Evolutionary conservation across 2,329 filamentous ascomycete genomes (phyloP).

Genomic region (Aspergillus viridinutans): DNA sequence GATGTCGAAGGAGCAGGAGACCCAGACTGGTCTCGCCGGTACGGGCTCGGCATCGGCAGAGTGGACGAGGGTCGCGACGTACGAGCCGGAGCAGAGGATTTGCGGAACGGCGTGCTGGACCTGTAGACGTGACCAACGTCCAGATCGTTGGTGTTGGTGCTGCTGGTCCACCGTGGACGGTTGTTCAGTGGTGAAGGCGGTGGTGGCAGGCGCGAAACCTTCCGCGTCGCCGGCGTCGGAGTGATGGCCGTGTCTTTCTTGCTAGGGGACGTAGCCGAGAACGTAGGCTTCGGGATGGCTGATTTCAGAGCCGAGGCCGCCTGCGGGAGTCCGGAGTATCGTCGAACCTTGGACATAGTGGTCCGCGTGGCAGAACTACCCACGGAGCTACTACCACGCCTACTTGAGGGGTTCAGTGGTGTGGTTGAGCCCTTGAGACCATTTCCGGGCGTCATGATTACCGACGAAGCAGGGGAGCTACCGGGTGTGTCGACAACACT

Average conservation of each 20-base stretch:
- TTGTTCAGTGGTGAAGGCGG: constrained; percentile 44
- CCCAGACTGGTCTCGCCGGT: constrained; percentile 40
- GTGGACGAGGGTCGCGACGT: constrained; percentile 38
- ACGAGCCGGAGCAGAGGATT: constrained; percentile 26
- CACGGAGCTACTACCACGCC: constrained; percentile 47
- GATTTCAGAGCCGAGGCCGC: constrained; percentile 32
- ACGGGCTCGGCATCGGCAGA: constrained; percentile 38
- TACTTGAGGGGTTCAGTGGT: constrained; percentile 43
- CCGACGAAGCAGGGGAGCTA: constrained; percentile 66
- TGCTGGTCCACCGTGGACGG: constrained; percentile 69
- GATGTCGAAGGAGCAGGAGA: constrained; percentile 33
- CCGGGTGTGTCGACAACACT: constrained; percentile 69
- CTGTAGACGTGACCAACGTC: constrained; percentile 67
- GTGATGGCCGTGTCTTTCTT: constrained; percentile 47
- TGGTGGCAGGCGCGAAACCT: constrained; percentile 39
- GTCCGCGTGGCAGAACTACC: constrained; percentile 38
- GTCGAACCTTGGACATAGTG: constrained; percentile 37
- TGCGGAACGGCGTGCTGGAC: constrained; percentile 55
- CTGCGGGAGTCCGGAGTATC: constrained; percentile 48
- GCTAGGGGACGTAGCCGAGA: constrained; percentile 33
- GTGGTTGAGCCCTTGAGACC: constrained; percentile 46
- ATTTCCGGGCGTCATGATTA: constrained; percentile 53
- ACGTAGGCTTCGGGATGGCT: constrained; percentile 32
- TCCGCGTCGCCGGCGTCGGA: constrained; percentile 44
- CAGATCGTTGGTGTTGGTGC: constrained; percentile 60